phyloP scores from a whole-genome alignment of 345 rosid species.

The Populus alba region DNA sequence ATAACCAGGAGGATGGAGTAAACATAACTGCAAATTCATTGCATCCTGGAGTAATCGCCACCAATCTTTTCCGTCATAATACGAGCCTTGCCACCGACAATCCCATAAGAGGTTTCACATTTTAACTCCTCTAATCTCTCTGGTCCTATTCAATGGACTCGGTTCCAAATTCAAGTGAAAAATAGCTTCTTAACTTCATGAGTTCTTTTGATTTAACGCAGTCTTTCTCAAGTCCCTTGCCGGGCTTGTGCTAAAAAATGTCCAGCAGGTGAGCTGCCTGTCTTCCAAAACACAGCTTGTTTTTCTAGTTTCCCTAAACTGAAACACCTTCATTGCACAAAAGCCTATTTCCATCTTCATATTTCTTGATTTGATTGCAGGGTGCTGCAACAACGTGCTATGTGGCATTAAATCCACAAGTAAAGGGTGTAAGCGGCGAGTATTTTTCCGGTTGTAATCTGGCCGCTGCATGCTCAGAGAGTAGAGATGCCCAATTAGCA shows the following conservation, averaged over 20 bases:
- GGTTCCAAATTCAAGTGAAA: background rate
- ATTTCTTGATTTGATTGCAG: conserved; percentile 26
- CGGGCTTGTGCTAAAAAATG: conserved; percentile 39
- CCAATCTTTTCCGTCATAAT: conserved; percentile 48
- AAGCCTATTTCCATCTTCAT: background rate
- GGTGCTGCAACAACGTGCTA: conserved; percentile 84
- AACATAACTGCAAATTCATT: conserved; percentile 60
- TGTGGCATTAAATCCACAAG: conserved; percentile 67
- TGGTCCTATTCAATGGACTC: background rate
- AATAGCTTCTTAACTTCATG: background rate
- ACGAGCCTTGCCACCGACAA: conserved; percentile 38
- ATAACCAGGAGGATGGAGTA: conserved; percentile 50
- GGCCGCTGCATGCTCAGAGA: conserved; percentile 37
- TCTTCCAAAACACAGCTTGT: background rate
- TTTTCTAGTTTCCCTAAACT: background rate
- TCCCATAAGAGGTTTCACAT: background rate
- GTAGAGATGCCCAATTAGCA: conserved; percentile 48
- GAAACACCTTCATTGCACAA: background rate
- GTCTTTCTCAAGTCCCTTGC: conserved; percentile 36
- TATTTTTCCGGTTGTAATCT: conserved; percentile 56
- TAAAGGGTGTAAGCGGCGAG: conserved; percentile 59
- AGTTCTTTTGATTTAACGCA: conserved; percentile 25
- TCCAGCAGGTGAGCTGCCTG: conserved; percentile 42
- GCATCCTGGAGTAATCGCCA: conserved; percentile 67
- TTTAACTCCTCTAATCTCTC: background rate